A percentile compares a stretch with the other conserved stretches of the same genome.
Evolutionary conservation across 2,329 filamentous ascomycete species (phyloP).

Genomic region (Penicillium janthinellum): DNA sequence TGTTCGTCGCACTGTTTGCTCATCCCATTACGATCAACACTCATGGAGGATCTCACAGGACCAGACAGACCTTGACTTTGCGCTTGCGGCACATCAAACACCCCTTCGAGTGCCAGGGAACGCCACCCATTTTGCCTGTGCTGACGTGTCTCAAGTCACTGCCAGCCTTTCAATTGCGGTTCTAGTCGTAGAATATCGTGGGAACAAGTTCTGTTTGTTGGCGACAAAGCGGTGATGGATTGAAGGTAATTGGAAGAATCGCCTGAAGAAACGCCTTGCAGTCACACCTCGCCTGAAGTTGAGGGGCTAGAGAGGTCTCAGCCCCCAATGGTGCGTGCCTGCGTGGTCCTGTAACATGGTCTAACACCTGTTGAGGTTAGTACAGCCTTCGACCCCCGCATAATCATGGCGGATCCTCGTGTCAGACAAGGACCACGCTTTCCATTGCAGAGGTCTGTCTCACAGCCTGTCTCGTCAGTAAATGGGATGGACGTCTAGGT

Average conservation of each 20-base stretch:
- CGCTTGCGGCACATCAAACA: slow-evolving; percentile 8
- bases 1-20: slow-evolving; percentile 6
- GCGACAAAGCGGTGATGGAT: neutral
- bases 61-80: slow-evolving; percentile 6
- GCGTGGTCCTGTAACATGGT: neutral
- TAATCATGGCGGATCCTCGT: neutral
- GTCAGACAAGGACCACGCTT: neutral
- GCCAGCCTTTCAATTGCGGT: neutral
- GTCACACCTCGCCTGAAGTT: neutral
- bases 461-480: neutral
- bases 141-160: neutral
- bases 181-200: neutral
- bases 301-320: neutral
- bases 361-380: neutral
- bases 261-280: neutral
- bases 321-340: neutral
- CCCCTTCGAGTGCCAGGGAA: slow-evolving; percentile 11
- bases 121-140: slow-evolving; percentile 4
- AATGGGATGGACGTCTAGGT: neutral
- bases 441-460: too few species aligned
- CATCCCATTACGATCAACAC: neutral
- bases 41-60: neutral
- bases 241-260: neutral
- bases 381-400: neutral
- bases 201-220: neutral